phyloP scores from a whole-genome alignment of 345 rosid species.

The Populus simonii region DNA sequence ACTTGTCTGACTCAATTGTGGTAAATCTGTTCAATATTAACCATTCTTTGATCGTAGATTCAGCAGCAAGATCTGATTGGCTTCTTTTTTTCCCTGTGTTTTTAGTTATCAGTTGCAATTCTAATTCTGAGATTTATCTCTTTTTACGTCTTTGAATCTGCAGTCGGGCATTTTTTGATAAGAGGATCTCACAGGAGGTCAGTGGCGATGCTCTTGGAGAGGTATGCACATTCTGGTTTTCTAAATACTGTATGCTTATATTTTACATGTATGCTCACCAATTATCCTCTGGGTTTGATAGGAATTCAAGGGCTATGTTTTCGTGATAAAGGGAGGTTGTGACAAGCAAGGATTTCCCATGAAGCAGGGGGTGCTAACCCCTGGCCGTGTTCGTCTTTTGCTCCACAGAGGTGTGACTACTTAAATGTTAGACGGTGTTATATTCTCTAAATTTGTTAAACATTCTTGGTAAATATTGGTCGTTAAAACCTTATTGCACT shows the following conservation, averaged over 20 bases:
- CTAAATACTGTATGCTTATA: not conserved
- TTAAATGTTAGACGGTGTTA: not conserved
- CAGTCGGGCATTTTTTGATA: conserved; percentile 65
- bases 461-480: not conserved
- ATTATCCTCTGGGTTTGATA: not conserved
- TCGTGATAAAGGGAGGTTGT: conserved; percentile 90
- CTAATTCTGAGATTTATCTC: not conserved
- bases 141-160: not conserved
- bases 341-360: conserved; percentile 95
- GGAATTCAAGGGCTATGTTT: conserved; percentile 89
- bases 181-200: conserved; percentile 82
- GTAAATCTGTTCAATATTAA: not conserved
- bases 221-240: conserved; percentile 26
- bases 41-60: not conserved
- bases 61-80: not conserved
- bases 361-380: conserved; percentile 91
- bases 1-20: not conserved
- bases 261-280: conserved; percentile 10
- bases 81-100: not conserved
- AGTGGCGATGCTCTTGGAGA: conserved; percentile 72
- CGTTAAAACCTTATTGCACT: not conserved
- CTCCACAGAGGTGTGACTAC: conserved; percentile 55
- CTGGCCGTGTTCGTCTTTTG: conserved; percentile 89
- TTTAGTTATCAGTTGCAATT: not conserved
- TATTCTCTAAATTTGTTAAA: not conserved